A percentile compares a stretch with the other conserved stretches of the same genome.
Conservation (phyloP, 2,329 filamentous ascomycete genomes). For the Fonsecaea pugnacius region DNA sequence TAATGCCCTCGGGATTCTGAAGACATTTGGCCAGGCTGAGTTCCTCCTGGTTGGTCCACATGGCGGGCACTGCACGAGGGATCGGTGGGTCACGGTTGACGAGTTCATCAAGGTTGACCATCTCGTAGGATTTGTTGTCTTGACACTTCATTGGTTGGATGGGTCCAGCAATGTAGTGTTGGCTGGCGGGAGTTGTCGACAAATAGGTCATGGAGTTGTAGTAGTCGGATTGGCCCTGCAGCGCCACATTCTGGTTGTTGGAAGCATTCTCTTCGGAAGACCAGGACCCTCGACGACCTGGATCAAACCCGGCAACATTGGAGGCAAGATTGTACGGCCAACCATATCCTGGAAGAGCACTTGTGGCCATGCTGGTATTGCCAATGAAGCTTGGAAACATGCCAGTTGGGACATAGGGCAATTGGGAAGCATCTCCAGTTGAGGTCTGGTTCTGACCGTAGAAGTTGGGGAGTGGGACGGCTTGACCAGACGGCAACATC, state of each 20-base stretch:
- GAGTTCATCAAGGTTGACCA: constrained; percentile 64
- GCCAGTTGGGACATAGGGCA: constrained; percentile 44
- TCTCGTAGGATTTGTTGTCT: constrained; percentile 49
- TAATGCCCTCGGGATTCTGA: constrained; percentile 92
- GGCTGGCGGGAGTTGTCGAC: constrained; percentile 62
- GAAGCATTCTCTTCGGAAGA: constrained; percentile 53
- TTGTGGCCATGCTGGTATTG: constrained; percentile 41
- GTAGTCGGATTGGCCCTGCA: constrained; percentile 50
- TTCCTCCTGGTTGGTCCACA: constrained; percentile 78
- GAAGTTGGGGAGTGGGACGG: constrained; percentile 35
- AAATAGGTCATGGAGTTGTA: constrained; percentile 61
- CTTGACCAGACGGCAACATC: constrained; percentile 37
- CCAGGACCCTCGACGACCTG: constrained; percentile 48
- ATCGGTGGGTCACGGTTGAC: constrained; percentile 78
- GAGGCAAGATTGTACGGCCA: constrained; percentile 46
- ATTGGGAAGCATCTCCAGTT: constrained; percentile 28
- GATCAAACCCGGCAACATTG: constrained; percentile 45
- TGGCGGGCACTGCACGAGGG: constrained; percentile 85
- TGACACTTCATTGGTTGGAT: constrained; percentile 53
- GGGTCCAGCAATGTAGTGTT: constrained; percentile 42
- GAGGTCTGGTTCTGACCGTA: constrained; percentile 33
- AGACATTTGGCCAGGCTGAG: constrained; percentile 92
- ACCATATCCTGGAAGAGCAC: constrained; percentile 42
- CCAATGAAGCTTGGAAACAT: constrained; percentile 45
- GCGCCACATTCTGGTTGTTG: constrained; percentile 59